Percentiles rank a stretch among this genome's conserved stretches.
Evolutionary conservation across 805 yeast genomes (phyloP).

Genomic region (Ogataea pini): DNA sequence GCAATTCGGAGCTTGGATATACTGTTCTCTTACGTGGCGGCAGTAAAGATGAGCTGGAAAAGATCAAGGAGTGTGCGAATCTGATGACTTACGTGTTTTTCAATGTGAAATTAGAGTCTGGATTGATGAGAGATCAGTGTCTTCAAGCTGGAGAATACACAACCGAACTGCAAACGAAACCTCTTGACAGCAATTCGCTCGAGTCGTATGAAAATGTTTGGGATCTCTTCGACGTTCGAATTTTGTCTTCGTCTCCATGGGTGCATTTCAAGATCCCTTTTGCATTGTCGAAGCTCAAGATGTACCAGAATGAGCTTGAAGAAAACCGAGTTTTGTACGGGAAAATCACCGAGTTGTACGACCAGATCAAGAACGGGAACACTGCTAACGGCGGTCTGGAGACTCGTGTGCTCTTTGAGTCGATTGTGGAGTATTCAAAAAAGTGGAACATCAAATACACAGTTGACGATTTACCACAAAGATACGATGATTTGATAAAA

Average conservation of each 20-base stretch:
- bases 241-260: conserved; percentile 82
- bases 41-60: conserved; percentile 56
- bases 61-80: conserved; percentile 76
- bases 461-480: conserved; percentile 38
- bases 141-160: conserved; percentile 46
- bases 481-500: conserved; percentile 36
- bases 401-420: conserved; percentile 27
- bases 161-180: conserved; percentile 15
- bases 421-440: conserved; percentile 12
- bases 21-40: conserved; percentile 88
- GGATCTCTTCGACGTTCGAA: conserved; percentile 43
- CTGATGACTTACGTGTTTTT: conserved; percentile 78
- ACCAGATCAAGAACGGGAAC: conserved; percentile 30
- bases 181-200: conserved; percentile 22
- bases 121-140: conserved; percentile 69
- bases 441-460: conserved; percentile 22
- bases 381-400: conserved; percentile 4
- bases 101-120: conserved; percentile 77
- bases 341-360: conserved; percentile 19
- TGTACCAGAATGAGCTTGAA: conserved; percentile 30
- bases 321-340: conserved; percentile 33
- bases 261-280: conserved; percentile 71
- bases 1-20: conserved; percentile 71
- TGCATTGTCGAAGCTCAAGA: conserved; percentile 22
- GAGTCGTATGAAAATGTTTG: conserved; percentile 34